Conservation (phyloP, 148 eudicot species). For the Drosera capensis region DNA sequence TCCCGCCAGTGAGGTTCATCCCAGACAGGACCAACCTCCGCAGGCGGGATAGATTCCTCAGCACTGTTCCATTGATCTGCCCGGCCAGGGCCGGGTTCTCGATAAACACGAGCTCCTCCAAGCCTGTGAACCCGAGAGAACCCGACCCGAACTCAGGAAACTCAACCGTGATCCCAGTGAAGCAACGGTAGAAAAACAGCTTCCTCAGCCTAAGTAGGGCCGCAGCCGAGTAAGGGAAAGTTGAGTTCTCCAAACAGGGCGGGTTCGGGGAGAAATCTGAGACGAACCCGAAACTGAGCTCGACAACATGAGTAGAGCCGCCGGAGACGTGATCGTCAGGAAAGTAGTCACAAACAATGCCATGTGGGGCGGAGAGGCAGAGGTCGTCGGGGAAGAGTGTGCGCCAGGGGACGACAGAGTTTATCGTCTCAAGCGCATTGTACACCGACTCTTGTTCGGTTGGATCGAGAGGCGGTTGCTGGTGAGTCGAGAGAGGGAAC, state of each 20-base stretch:
- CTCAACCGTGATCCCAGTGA: constrained; percentile 17
- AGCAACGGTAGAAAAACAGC: constrained; percentile 72
- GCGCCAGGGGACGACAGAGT: constrained; percentile 55
- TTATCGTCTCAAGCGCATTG: constrained; percentile 45
- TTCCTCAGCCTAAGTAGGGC: constrained; percentile 42
- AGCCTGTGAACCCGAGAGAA: constrained; percentile 6
- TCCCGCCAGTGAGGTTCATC: constrained; percentile 30
- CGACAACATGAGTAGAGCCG: constrained; percentile 25
- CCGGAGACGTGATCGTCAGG: background rate
- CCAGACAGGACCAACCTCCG: constrained; percentile 56
- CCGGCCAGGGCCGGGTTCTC: constrained; percentile 55
- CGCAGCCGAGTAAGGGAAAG: constrained; percentile 21
- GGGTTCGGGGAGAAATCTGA: constrained; percentile 67
- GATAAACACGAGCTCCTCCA: constrained; percentile 59
- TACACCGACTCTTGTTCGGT: constrained; percentile 55
- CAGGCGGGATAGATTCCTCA: constrained; percentile 20
- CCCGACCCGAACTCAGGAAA: constrained; percentile 16
- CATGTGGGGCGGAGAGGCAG: constrained; percentile 69
- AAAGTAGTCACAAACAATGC: constrained; percentile 57
- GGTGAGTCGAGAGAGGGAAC: constrained; percentile 1
- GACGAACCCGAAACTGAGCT: constrained; percentile 55
- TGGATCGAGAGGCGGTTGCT: constrained; percentile 28
- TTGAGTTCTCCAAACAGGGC: constrained; percentile 29
- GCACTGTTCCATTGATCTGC: constrained; percentile 16
- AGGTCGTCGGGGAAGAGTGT: constrained; percentile 60